Conservation (phyloP, 345 rosid genomes). For the Ceriops decandra region DNA sequence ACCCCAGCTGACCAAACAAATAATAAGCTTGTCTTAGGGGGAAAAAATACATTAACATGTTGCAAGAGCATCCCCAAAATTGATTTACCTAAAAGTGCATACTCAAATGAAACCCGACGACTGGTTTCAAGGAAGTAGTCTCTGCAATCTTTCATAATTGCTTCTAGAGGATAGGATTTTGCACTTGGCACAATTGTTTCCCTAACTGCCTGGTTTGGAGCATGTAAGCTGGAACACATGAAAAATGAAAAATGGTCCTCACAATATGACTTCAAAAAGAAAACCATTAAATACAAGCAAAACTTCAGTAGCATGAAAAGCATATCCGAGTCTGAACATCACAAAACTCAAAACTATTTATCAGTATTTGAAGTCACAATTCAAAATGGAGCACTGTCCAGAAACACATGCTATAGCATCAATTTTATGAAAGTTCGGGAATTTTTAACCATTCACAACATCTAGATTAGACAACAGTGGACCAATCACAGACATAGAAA, state of each 20-base stretch:
- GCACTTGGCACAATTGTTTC: slow-evolving; percentile 95
- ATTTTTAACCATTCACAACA: background rate
- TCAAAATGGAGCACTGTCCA: background rate
- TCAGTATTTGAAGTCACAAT: background rate
- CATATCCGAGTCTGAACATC: background rate
- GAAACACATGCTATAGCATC: background rate
- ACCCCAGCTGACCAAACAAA: slow-evolving; percentile 68
- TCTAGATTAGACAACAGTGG: background rate
- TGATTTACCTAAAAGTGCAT: slow-evolving; percentile 76
- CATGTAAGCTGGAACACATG: slow-evolving; percentile 61
- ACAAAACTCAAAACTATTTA: background rate
- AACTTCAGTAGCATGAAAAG: background rate
- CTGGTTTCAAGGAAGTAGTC: slow-evolving; percentile 77
- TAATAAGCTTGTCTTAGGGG: background rate
- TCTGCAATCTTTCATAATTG: slow-evolving; percentile 87
- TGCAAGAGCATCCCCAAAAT: background rate
- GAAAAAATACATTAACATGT: too few species aligned
- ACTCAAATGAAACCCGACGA: slow-evolving; percentile 86
- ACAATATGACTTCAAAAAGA: background rate
- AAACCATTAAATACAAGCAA: background rate
- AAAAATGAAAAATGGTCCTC: slow-evolving; percentile 8
- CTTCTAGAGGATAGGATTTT: slow-evolving; percentile 85
- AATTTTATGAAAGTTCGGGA: background rate
- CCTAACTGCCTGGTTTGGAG: slow-evolving; percentile 85
- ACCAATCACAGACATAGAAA: background rate